Evolutionary conservation across 805 yeast genomes (phyloP).

Genomic region (Saccharomycopsis lassenensis): DNA sequence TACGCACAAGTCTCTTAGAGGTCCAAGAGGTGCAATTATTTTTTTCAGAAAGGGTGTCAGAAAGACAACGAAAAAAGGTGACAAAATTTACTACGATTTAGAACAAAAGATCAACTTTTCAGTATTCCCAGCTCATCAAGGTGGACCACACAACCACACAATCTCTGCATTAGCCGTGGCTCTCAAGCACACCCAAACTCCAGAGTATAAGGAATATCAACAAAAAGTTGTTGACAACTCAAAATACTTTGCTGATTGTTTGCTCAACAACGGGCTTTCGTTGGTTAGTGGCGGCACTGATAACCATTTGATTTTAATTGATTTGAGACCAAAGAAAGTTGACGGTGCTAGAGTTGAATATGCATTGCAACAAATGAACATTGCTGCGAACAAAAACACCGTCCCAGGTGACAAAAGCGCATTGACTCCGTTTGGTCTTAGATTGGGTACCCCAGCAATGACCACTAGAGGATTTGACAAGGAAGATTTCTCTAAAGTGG

Average conservation of each 20-base stretch:
- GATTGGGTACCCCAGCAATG: constrained; percentile 99
- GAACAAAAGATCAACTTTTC: constrained; percentile 95
- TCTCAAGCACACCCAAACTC: constrained; percentile 82
- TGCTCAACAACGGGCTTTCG: constrained; percentile 49
- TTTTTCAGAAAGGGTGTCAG: constrained; percentile 95
- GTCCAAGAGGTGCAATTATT: constrained; percentile 99
- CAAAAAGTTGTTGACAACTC: constrained; percentile 82
- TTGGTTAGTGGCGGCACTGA: constrained; percentile 94
- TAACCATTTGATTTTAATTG: constrained; percentile 89
- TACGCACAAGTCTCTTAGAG: constrained; percentile 96
- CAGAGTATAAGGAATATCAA: constrained; percentile 89
- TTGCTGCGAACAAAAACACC: constrained; percentile 94
- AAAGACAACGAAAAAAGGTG: constrained; percentile 79
- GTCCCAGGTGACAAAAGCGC: constrained; percentile 98
- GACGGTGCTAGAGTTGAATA: constrained; percentile 98
- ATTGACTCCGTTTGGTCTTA: constrained; percentile 90
- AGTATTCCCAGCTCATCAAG: constrained; percentile 99
- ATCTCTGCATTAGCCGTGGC: constrained; percentile 97
- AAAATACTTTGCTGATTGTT: constrained; percentile 62
- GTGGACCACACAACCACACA: constrained; percentile 99
- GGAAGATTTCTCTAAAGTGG: constrained; percentile 74
- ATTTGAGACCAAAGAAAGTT: constrained; percentile 77
- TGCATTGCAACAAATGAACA: constrained; percentile 86
- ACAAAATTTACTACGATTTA: constrained; percentile 81
- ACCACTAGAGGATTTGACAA: constrained; percentile 92